Conservation (phyloP, 371 early-diverging fungal species). For the Mucor velutinosus region DNA sequence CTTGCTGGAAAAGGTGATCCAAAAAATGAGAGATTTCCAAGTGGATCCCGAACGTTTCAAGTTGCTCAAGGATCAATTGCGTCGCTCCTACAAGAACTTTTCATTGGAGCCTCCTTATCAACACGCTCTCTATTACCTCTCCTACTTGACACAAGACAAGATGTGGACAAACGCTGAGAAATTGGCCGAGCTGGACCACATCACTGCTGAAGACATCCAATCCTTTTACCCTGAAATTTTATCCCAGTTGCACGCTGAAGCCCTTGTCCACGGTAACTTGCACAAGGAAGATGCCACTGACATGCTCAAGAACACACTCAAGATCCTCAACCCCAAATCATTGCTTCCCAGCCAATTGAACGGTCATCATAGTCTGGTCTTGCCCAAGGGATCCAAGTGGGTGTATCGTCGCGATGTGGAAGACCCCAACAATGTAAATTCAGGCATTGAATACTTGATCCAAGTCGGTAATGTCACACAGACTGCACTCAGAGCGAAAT, state of each 20-base stretch:
- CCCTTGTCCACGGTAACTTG: conserved; percentile 86
- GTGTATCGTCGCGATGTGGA: conserved; percentile 71
- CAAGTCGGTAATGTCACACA: conserved; percentile 67
- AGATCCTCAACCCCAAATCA: conserved; percentile 58
- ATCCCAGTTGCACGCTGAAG: conserved; percentile 71
- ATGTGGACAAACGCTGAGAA: conserved; percentile 88
- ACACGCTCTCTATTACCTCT: conserved; percentile 79
- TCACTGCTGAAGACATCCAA: conserved; percentile 75
- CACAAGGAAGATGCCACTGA: conserved; percentile 63
- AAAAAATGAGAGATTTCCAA: conserved; percentile 64
- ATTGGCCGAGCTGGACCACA: conserved; percentile 52
- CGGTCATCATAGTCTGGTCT: conserved; percentile 65
- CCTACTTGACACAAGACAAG: conserved; percentile 74
- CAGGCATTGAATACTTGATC: conserved; percentile 82
- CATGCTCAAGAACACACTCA: conserved; percentile 57
- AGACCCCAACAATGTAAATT: conserved; percentile 82
- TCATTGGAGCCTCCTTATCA: conserved; percentile 72
- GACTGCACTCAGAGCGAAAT: conserved; percentile 59
- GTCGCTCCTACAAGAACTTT: conserved; percentile 73
- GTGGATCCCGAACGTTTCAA: conserved; percentile 74
- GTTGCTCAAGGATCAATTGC: conserved; percentile 70
- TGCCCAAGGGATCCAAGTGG: conserved; percentile 63
- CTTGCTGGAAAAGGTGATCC: conserved; percentile 71
- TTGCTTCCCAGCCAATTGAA: conserved; percentile 64
- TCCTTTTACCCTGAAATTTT: conserved; percentile 73